Percentiles rank a stretch among this genome's conserved stretches.
Evolutionary conservation across 805 yeast genomes (phyloP).

Genomic region (Saccharomycopsis schoenii): DNA sequence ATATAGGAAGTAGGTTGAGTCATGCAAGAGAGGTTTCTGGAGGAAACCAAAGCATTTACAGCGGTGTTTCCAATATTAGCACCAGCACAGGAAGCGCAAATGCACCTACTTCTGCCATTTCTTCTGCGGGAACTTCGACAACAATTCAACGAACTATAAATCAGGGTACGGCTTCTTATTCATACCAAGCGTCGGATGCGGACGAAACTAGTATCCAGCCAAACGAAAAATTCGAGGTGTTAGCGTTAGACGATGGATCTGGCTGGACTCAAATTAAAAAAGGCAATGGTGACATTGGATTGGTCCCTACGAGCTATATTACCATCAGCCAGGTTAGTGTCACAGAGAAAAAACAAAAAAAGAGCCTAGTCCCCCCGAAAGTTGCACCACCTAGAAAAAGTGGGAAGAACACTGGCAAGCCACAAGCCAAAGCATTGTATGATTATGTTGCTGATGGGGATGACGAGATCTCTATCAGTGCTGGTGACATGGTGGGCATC

Average conservation of each 20-base stretch:
- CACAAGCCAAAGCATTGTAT: constrained; percentile 59
- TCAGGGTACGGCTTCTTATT: constrained; percentile 46
- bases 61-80: neutral
- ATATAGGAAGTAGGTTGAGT: neutral
- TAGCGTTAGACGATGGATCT: constrained; percentile 72
- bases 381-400: constrained; percentile 75
- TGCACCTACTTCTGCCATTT: neutral
- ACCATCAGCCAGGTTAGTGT: constrained; percentile 28
- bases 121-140: neutral
- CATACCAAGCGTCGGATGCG: constrained; percentile 55
- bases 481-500: constrained; percentile 67
- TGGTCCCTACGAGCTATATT: constrained; percentile 79
- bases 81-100: neutral
- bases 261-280: constrained; percentile 79
- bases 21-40: constrained; percentile 29
- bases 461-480: constrained; percentile 63
- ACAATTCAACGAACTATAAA: constrained; percentile 12
- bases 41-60: constrained; percentile 12
- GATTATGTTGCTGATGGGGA: constrained; percentile 70
- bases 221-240: constrained; percentile 51
- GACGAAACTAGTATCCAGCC: constrained; percentile 61
- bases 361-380: constrained; percentile 55
- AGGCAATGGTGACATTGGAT: constrained; percentile 46
- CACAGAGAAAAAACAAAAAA: constrained; percentile 14
- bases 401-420: constrained; percentile 34